Conservation (phyloP, 139 green algal genomes). For the Deuterostichococcus epilithicus region DNA sequence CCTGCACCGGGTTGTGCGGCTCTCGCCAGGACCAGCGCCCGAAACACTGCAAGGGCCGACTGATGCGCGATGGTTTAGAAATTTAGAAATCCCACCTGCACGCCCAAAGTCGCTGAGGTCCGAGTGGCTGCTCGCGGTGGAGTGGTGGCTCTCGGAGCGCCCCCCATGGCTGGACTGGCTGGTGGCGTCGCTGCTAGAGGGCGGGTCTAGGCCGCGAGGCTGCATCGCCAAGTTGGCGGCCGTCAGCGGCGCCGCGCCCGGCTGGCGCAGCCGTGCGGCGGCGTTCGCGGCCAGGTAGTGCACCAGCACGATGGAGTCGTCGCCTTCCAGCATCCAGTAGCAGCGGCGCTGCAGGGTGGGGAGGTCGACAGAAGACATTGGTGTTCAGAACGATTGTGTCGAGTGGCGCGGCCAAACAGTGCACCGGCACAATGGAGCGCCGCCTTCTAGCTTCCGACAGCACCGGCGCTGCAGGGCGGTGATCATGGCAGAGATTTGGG, state of each 20-base stretch:
- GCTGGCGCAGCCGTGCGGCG: neutral
- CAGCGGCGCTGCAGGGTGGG: conserved; percentile 49
- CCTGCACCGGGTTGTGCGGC: too few relatives aligned
- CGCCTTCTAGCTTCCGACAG: too few relatives aligned
- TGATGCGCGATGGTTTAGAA: too few relatives aligned
- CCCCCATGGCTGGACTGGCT: neutral
- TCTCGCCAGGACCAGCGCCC: too few relatives aligned
- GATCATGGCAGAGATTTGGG: too few relatives aligned
- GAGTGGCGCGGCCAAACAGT: neutral
- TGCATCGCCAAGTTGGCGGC: neutral
- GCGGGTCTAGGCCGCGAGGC: neutral
- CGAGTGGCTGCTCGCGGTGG: neutral
- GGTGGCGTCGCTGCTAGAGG: neutral
- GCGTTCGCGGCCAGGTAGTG: conserved; percentile 36
- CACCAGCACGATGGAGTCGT: conserved; percentile 45
- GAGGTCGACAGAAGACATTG: too few relatives aligned
- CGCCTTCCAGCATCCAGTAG: conserved; percentile 58
- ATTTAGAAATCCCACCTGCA: too few relatives aligned
- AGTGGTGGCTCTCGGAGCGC: neutral
- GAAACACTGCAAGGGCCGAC: too few relatives aligned
- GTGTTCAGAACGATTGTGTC: neutral
- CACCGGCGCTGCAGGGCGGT: too few relatives aligned
- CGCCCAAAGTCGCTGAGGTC: neutral
- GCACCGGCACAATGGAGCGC: too few relatives aligned
- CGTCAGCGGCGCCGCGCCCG: neutral